phyloP scores from a whole-genome alignment of 345 rosid species.

The Physaria fendleri region DNA sequence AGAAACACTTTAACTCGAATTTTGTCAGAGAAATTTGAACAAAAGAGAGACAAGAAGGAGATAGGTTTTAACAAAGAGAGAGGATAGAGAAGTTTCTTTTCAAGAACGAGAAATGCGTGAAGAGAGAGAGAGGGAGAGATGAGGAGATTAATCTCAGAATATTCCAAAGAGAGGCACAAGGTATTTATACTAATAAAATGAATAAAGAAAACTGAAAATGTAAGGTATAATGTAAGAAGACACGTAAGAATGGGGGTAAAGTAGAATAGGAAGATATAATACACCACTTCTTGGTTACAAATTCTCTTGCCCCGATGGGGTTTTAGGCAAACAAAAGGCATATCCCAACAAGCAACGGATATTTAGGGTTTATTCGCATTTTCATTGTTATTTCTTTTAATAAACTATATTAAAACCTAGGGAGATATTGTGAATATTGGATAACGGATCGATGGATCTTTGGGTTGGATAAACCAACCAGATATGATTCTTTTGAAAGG shows the following conservation, averaged over 20 bases:
- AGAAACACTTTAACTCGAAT: background rate
- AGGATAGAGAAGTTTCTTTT: constrained; percentile 1
- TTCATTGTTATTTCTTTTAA: no score
- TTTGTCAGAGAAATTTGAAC: background rate
- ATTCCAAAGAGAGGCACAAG: constrained; percentile 17
- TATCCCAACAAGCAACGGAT: no score
- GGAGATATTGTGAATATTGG: no score
- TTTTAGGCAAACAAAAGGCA: no score
- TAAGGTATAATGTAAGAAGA: background rate
- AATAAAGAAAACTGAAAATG: background rate
- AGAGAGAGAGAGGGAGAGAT: background rate
- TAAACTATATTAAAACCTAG: no score
- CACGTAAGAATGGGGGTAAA: constrained; percentile 19
- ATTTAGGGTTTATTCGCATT: no score
- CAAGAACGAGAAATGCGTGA: background rate
- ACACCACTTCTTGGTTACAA: constrained; percentile 1
- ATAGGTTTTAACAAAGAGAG: constrained; percentile 7
- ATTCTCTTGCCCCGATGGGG: no score
- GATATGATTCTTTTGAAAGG: no score
- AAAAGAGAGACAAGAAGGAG: background rate
- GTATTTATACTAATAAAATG: background rate
- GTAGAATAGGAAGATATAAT: background rate
- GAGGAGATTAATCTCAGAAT: constrained; percentile 9
- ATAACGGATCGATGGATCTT: no score
- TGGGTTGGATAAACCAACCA: no score